phyloP scores from a whole-genome alignment of 164 flowering plant species.

The Vitis cinerea region DNA sequence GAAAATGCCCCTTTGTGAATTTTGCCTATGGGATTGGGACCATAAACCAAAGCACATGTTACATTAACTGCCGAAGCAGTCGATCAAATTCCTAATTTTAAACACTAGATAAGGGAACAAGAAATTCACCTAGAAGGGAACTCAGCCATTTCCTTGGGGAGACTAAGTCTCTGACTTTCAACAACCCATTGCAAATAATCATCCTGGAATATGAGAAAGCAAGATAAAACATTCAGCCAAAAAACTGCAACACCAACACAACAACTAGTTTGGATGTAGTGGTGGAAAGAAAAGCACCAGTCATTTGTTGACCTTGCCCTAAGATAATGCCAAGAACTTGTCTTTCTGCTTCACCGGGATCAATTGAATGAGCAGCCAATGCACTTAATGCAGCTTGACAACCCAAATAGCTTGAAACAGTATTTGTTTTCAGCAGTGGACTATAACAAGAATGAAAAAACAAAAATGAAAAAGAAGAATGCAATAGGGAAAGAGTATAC shows the following conservation, averaged over 20 bases:
- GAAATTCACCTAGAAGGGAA: slow-evolving; percentile 73
- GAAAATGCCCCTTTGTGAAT: slow-evolving; percentile 90
- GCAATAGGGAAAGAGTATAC: no score
- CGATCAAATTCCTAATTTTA: not conserved
- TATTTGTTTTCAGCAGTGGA: not conserved
- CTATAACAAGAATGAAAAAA: not conserved
- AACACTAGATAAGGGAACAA: slow-evolving; percentile 1
- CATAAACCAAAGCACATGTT: slow-evolving; percentile 85
- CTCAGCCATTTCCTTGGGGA: slow-evolving; percentile 85
- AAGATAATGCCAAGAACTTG: slow-evolving; percentile 68
- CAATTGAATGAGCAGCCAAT: slow-evolving; percentile 83
- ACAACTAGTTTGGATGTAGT: not conserved
- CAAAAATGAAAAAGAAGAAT: not conserved
- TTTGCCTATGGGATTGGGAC: slow-evolving; percentile 77
- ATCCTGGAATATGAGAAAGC: slow-evolving; percentile 42
- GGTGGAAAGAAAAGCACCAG: not conserved
- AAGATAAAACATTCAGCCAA: not conserved
- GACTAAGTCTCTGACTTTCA: slow-evolving; percentile 77
- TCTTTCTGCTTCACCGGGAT: slow-evolving; percentile 68
- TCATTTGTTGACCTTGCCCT: slow-evolving; percentile 60
- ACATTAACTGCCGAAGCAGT: slow-evolving; percentile 58
- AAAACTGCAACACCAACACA: not conserved
- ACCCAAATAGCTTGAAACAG: not conserved
- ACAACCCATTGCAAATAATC: slow-evolving; percentile 85
- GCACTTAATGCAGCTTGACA: slow-evolving; percentile 76